Percentiles rank a stretch among this genome's conserved stretches.
Conservation (phyloP, 2,329 filamentous ascomycete genomes). For the Colletotrichum graminicola region DNA sequence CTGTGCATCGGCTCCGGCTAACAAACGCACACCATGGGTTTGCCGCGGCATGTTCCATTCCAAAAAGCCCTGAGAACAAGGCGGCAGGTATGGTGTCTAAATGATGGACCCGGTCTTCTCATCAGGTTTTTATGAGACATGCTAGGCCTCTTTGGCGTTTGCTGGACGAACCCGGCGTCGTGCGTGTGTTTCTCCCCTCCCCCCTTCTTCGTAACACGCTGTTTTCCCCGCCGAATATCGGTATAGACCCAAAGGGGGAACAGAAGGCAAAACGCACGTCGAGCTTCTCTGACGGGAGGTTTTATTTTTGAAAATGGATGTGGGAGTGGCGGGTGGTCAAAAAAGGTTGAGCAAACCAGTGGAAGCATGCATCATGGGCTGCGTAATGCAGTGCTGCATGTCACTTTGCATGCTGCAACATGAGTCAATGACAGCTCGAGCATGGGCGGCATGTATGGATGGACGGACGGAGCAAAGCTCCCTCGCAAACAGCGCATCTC, state of each 20-base stretch:
- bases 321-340: neutral
- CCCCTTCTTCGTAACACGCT: neutral
- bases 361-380: constrained; percentile 22
- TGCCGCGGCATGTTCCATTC: neutral
- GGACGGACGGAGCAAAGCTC: constrained; percentile 2
- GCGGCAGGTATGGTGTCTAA: neutral
- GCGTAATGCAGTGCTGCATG: constrained; percentile 28
- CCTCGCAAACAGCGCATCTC: constrained; percentile 20
- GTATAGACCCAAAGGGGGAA: neutral
- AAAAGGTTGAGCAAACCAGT: neutral
- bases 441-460: neutral
- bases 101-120: neutral
- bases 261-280: neutral
- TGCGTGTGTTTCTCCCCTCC: neutral
- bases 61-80: neutral
- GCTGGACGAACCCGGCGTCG: neutral
- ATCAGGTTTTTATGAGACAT: neutral
- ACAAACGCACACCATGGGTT: neutral
- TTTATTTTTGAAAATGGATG: neutral
- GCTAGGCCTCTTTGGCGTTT: neutral
- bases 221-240: neutral
- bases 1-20: neutral
- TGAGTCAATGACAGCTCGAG: constrained; percentile 1
- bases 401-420: neutral
- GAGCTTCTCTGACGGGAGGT: constrained; percentile 13